Conservation (phyloP, 192 early-diverging fungal genomes). For the Umbelopsis sp. region DNA sequence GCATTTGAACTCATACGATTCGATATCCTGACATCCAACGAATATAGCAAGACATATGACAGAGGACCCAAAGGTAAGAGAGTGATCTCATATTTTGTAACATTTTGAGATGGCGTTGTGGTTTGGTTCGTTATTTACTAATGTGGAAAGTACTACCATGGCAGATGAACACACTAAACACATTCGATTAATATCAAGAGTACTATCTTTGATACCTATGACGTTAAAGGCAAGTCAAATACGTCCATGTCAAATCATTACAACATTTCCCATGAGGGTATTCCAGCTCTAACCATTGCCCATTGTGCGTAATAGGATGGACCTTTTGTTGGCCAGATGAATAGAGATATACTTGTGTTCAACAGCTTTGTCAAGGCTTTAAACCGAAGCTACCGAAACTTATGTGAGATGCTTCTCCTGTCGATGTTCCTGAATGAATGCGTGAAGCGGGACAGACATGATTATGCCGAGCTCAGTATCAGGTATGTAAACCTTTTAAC, state of each 20-base stretch:
- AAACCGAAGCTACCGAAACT: conserved; percentile 59
- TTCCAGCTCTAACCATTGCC: neutral
- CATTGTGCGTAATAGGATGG: conserved; percentile 35
- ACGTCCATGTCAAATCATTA: neutral
- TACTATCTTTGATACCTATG: conserved; percentile 53
- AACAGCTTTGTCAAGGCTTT: conserved; percentile 68
- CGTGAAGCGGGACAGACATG: conserved; percentile 45
- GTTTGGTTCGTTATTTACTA: neutral
- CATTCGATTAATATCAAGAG: conserved; percentile 53
- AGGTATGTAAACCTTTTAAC: conserved; percentile 24
- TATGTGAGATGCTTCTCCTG: conserved; percentile 59
- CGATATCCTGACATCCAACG: conserved; percentile 46
- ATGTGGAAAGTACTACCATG: conserved; percentile 5
- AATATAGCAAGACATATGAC: conserved; percentile 47
- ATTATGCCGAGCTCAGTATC: conserved; percentile 51
- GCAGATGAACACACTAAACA: conserved; percentile 37
- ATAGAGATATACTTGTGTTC: conserved; percentile 73
- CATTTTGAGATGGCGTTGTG: conserved; percentile 20
- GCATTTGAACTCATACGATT: conserved; percentile 57
- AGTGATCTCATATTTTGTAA: conserved; percentile 7
- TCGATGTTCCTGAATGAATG: conserved; percentile 54
- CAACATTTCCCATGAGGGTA: neutral
- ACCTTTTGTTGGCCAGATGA: conserved; percentile 60
- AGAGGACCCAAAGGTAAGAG: conserved; percentile 5
- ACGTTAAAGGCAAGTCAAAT: conserved; percentile 53